These are phyloP conservation scores for Calonectria pseudoturangicola DNA, from an alignment of 2,329 filamentous ascomycete species.

Conservation along the genomic window DNA sequence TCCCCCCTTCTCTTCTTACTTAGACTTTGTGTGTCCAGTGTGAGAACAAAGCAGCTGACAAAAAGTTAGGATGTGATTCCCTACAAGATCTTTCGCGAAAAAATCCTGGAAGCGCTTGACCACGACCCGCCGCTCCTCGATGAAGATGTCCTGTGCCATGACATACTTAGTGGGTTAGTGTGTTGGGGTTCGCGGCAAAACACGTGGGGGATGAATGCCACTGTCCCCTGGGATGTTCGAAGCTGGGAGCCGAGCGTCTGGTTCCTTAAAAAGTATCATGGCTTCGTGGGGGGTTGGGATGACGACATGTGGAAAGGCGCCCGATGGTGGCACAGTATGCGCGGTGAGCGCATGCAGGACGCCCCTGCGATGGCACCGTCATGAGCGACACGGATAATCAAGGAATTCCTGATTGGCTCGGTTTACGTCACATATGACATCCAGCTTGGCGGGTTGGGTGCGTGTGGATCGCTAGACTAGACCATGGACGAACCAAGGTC, in stretches of 20 bases:
- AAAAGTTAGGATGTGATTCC: slow-evolving; percentile 58
- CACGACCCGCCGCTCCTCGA: slow-evolving; percentile 56
- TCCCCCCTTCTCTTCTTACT: too few relatives aligned
- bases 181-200: slow-evolving; percentile 61
- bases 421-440: background rate
- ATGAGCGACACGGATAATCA: background rate
- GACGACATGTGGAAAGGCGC: slow-evolving; percentile 60
- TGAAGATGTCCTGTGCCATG: slow-evolving; percentile 61
- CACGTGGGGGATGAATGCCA: slow-evolving; percentile 56
- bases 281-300: slow-evolving; percentile 59
- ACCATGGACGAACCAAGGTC: slow-evolving; percentile 10
- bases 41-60: slow-evolving; percentile 32
- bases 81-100: slow-evolving; percentile 57
- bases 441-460: slow-evolving; percentile 5
- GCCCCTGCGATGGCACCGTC: background rate
- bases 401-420: background rate
- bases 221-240: slow-evolving; percentile 65
- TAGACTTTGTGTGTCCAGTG: background rate
- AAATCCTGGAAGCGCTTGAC: slow-evolving; percentile 52
- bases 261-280: slow-evolving; percentile 65
- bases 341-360: slow-evolving; percentile 50
- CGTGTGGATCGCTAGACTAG: slow-evolving; percentile 3
- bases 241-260: slow-evolving; percentile 66
- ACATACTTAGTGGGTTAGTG: slow-evolving; percentile 59
- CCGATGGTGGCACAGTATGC: slow-evolving; percentile 56